Conservation (phyloP, 345 rosid genomes). For the Gossypium bickii region DNA sequence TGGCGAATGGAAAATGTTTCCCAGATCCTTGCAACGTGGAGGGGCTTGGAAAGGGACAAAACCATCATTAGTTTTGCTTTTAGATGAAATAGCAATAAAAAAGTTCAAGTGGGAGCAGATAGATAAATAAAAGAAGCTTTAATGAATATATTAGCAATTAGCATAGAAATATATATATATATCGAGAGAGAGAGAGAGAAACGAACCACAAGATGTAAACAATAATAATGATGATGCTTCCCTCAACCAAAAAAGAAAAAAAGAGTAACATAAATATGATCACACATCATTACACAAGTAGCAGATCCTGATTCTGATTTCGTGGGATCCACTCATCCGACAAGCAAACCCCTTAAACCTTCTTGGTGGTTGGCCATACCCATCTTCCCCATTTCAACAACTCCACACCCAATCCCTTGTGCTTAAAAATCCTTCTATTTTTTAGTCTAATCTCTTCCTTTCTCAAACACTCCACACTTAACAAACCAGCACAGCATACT, state of each 20-base stretch:
- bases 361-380: slow-evolving; percentile 41
- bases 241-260: background rate
- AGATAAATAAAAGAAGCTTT: slow-evolving; percentile 1
- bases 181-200: background rate
- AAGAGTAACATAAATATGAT: slow-evolving; percentile 16
- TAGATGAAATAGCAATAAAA: background rate
- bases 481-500: background rate
- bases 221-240: background rate
- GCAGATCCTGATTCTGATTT: slow-evolving; percentile 57
- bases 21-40: background rate
- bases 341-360: slow-evolving; percentile 28
- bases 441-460: background rate
- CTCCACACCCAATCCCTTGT: slow-evolving; percentile 21
- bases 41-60: background rate
- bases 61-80: background rate
- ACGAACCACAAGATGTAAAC: background rate
- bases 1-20: background rate
- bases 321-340: slow-evolving; percentile 56
- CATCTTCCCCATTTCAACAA: slow-evolving; percentile 26
- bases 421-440: background rate
- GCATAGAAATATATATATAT: background rate
- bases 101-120: background rate
- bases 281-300: slow-evolving; percentile 28
- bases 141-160: background rate
- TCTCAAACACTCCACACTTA: background rate